Conservation (phyloP, 352 stramenopile genomes). For the Phytophthora palmivora region DNA sequence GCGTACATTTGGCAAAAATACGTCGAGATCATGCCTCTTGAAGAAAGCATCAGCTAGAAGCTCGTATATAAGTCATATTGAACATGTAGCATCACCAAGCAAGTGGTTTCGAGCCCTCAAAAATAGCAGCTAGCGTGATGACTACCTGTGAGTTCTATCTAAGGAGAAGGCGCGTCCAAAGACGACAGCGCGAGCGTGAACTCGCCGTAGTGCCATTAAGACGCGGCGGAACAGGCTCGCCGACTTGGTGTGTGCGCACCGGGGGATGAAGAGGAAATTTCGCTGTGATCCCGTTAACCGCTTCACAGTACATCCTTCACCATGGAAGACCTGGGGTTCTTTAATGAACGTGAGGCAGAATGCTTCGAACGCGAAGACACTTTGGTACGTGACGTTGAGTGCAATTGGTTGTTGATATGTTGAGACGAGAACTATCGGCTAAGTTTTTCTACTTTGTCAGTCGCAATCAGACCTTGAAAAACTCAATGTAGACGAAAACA, state of each 20-base stretch:
- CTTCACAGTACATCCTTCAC: slow-evolving; percentile 22
- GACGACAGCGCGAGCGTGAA: slow-evolving; percentile 15
- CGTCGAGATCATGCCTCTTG: slow-evolving; percentile 44
- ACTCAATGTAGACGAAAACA: slow-evolving; percentile 86
- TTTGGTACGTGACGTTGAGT: too few species aligned
- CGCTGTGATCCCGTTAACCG: slow-evolving; percentile 29
- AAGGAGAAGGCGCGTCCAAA: slow-evolving; percentile 30
- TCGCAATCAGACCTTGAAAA: slow-evolving; percentile 86
- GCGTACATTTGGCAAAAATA: slow-evolving; percentile 82
- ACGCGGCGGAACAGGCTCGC: slow-evolving; percentile 22
- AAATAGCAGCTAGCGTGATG: slow-evolving; percentile 34
- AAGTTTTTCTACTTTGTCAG: slow-evolving; percentile 26
- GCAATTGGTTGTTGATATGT: too few species aligned
- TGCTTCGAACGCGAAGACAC: slow-evolving; percentile 86
- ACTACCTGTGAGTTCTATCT: slow-evolving; percentile 25
- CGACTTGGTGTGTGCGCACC: slow-evolving; percentile 21
- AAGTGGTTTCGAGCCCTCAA: slow-evolving; percentile 40
- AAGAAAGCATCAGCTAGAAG: slow-evolving; percentile 4
- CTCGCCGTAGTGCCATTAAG: slow-evolving; percentile 16
- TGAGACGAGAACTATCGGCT: too few species aligned
- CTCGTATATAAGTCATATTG: too few species aligned
- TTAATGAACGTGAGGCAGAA: slow-evolving; percentile 86
- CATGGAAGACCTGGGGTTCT: slow-evolving; percentile 87
- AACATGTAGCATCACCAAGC: too few species aligned
- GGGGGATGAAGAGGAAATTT: slow-evolving; percentile 51